Conservation (phyloP, 495 filamentous ascomycete genomes). For the Aspergillus sclerotiicarbonarius region DNA sequence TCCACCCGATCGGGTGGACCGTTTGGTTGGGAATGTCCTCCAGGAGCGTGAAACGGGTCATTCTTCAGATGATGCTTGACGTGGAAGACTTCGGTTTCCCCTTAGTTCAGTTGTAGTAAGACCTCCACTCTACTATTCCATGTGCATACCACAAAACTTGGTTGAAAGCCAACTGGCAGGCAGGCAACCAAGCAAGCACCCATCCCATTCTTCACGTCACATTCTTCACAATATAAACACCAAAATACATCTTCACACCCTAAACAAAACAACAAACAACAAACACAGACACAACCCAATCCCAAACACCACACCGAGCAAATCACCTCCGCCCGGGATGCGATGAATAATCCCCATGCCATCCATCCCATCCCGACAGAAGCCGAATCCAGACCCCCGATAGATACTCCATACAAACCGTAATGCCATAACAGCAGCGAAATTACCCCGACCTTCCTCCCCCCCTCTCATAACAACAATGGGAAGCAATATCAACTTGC, state of each 20-base stretch:
- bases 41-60: no score
- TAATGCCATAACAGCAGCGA: conserved; percentile 7
- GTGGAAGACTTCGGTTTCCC: neutral
- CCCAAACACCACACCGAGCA: conserved; percentile 2
- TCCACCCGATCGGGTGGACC: conserved; percentile 3
- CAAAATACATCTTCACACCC: neutral
- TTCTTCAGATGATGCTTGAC: neutral
- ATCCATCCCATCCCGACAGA: no score
- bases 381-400: no score
- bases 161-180: no score
- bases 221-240: neutral
- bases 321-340: neutral
- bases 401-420: no score
- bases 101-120: neutral
- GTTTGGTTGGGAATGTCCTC: no score
- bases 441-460: neutral
- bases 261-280: neutral
- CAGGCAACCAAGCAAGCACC: no score
- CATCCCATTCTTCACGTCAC: no score
- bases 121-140: no score
- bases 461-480: conserved; percentile 9
- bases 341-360: no score
- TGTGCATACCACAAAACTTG: no score
- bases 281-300: neutral
- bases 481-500: conserved; percentile 14